These are phyloP conservation scores for Podospora appendiculata DNA, from an alignment of 495 filamentous ascomycete species.

Conservation along the genomic window DNA sequence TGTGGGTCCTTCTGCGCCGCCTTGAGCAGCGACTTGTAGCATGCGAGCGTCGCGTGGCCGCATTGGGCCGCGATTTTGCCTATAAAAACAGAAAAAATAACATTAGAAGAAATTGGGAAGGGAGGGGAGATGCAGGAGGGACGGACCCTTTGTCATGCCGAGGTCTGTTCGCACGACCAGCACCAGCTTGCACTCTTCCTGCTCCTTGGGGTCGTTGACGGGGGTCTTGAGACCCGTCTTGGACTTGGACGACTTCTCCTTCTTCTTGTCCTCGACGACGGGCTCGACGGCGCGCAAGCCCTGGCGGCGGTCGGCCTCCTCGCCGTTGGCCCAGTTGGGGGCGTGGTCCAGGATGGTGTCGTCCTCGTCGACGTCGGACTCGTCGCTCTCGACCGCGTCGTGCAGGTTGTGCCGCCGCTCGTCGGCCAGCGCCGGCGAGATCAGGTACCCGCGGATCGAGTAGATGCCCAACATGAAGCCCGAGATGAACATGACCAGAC, in stretches of 20 bases:
- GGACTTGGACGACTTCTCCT: background rate
- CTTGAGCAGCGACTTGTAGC: constrained; percentile 77
- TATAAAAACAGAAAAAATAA: no score
- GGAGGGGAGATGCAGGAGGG: background rate
- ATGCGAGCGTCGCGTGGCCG: constrained; percentile 92
- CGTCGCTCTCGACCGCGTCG: constrained; percentile 43
- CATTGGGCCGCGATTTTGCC: constrained; percentile 97
- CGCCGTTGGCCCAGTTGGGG: constrained; percentile 50
- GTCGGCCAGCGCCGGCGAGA: constrained; percentile 32
- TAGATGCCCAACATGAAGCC: constrained; percentile 54
- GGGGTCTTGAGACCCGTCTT: no score
- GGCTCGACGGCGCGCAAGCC: constrained; percentile 26
- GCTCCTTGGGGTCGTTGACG: constrained; percentile 35
- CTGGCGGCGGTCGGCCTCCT: constrained; percentile 40
- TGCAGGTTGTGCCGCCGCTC: constrained; percentile 23
- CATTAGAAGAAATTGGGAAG: no score
- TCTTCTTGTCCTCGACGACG: constrained; percentile 4
- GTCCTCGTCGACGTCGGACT: constrained; percentile 44
- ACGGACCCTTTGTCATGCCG: constrained; percentile 87
- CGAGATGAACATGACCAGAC: constrained; percentile 52
- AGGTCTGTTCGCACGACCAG: constrained; percentile 87
- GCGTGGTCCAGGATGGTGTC: constrained; percentile 48
- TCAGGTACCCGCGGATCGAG: constrained; percentile 41
- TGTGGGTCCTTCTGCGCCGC: constrained; percentile 36
- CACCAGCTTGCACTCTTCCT: constrained; percentile 89